phyloP scores from a whole-genome alignment of 202 grass and related monocot genomes.

The Dendrocalamus latiflorus region DNA sequence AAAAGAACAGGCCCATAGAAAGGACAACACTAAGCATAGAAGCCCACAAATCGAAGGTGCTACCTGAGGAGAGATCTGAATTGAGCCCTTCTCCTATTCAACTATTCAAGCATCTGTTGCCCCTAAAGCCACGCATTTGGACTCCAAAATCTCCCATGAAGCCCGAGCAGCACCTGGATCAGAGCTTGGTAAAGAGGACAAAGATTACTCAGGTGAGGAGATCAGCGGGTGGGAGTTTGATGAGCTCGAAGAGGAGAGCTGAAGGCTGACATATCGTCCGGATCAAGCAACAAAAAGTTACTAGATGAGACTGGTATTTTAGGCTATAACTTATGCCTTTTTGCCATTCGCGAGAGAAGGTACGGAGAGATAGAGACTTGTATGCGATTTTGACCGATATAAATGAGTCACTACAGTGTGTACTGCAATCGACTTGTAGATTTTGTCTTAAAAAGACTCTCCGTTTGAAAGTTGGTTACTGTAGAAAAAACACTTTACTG shows the following conservation, averaged over 20 bases:
- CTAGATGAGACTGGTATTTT: too few relatives aligned
- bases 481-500: too few relatives aligned
- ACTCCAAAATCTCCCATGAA: conserved; percentile 54
- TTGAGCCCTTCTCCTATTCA: conserved; percentile 49
- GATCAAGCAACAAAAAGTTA: neutral
- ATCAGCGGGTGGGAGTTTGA: conserved; percentile 89
- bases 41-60: conserved; percentile 30
- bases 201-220: conserved; percentile 60
- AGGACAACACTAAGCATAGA: conserved; percentile 62
- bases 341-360: too few relatives aligned
- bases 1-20: too few relatives aligned
- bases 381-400: too few relatives aligned
- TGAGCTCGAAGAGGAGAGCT: too few relatives aligned
- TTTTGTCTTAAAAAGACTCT: too few relatives aligned
- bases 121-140: conserved; percentile 35
- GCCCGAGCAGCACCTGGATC: conserved; percentile 38
- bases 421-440: too few relatives aligned
- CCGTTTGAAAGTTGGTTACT: too few relatives aligned
- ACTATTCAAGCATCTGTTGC: conserved; percentile 40
- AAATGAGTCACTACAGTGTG: too few relatives aligned
- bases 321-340: too few relatives aligned
- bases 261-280: conserved; percentile 11
- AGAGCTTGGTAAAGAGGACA: conserved; percentile 55
- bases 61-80: conserved; percentile 34
- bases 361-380: too few relatives aligned